These are phyloP conservation scores for Phialophora chinensis DNA, from an alignment of 2,329 filamentous ascomycete species.

Conservation along the genomic window DNA sequence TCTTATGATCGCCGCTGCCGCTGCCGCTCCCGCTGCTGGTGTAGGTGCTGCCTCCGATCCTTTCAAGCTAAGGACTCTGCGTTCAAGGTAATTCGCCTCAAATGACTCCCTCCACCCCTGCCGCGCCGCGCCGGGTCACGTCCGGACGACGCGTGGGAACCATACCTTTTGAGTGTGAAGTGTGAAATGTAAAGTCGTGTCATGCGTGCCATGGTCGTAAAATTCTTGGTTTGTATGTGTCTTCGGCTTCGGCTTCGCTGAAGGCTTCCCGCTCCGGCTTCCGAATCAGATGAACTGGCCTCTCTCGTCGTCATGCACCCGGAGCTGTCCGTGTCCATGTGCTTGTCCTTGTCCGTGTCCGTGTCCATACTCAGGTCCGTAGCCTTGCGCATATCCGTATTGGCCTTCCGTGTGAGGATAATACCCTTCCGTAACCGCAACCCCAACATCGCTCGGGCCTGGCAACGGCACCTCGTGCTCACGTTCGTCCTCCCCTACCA, in stretches of 20 bases:
- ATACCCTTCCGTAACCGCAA: background rate
- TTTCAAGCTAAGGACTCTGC: background rate
- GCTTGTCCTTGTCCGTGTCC: background rate
- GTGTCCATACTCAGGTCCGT: conserved; percentile 6
- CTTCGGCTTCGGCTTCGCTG: background rate
- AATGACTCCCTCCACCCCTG: background rate
- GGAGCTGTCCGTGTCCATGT: conserved; percentile 22
- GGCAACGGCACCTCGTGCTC: conserved; percentile 6
- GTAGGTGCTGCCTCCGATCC: background rate
- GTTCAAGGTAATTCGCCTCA: background rate
- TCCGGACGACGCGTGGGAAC: background rate
- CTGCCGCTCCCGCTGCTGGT: background rate
- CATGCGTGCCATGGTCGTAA: background rate
- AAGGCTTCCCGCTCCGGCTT: background rate
- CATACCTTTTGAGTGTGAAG: background rate
- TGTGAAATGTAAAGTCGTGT: background rate
- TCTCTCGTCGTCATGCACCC: conserved; percentile 15
- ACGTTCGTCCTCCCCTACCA: conserved; percentile 24
- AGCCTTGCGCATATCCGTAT: background rate
- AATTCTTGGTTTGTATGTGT: background rate
- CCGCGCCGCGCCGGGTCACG: too few species aligned
- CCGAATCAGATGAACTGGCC: conserved; percentile 11
- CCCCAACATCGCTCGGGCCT: conserved; percentile 18
- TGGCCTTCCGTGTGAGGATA: background rate
- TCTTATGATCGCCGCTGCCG: background rate